A percentile compares a stretch with the other conserved stretches of the same genome.
These are phyloP conservation scores for Solidago caesia DNA, from an alignment of 129 eudicot species.

Conservation along the genomic window DNA sequence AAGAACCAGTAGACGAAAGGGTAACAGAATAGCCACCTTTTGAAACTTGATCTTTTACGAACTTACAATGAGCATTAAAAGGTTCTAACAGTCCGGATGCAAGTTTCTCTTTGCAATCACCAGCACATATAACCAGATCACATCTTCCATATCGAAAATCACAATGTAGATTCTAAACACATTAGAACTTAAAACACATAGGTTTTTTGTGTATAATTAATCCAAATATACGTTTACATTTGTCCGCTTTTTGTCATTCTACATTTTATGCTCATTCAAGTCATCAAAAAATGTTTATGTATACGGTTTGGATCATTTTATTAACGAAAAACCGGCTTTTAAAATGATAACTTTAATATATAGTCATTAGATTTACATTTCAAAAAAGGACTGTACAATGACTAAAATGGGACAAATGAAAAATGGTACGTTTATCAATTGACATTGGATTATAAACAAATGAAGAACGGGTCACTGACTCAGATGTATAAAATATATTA, in stretches of 20 bases:
- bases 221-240: not conserved
- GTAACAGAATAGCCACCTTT: conserved; percentile 89
- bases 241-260: too few relatives aligned
- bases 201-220: not conserved
- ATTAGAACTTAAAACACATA: not conserved
- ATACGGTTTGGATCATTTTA: too few relatives aligned
- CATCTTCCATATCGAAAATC: conserved; percentile 45
- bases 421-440: not conserved
- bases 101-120: conserved; percentile 68
- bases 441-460: not conserved
- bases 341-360: too few relatives aligned
- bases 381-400: too few relatives aligned
- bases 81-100: conserved; percentile 86
- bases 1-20: conserved; percentile 53
- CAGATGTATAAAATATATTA: too few relatives aligned
- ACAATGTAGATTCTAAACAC: not conserved
- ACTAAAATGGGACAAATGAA: not conserved
- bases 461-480: too few relatives aligned
- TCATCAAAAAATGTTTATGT: too few relatives aligned
- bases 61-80: conserved; percentile 56
- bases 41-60: conserved; percentile 63
- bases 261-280: too few relatives aligned
- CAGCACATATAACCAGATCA: conserved; percentile 80
- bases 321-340: too few relatives aligned
- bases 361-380: too few relatives aligned